These are phyloP conservation scores for Fusarium zealandicum DNA, from an alignment of 2,329 filamentous ascomycete genomes.

Conservation along the genomic window DNA sequence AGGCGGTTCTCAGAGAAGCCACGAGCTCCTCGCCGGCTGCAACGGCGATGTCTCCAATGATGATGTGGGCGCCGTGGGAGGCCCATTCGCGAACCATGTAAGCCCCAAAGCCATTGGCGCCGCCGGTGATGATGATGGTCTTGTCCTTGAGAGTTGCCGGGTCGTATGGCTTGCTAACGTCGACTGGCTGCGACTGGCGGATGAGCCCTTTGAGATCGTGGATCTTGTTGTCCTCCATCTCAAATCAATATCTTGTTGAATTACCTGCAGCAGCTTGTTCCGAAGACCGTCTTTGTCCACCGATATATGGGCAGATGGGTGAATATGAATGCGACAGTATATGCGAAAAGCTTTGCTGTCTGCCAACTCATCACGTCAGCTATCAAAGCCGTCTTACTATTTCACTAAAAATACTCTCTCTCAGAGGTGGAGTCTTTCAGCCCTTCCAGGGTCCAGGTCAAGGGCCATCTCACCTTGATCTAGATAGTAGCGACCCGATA, in stretches of 20 bases:
- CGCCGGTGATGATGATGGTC: slow-evolving; percentile 69
- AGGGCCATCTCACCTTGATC: slow-evolving; percentile 10
- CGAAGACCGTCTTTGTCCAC: no score
- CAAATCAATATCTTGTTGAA: neutral
- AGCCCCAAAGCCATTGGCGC: slow-evolving; percentile 66
- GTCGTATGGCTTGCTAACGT: slow-evolving; percentile 54
- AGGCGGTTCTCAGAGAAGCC: slow-evolving; percentile 54
- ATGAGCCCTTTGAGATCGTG: slow-evolving; percentile 36
- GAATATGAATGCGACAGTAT: neutral
- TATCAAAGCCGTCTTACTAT: neutral
- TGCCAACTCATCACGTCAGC: slow-evolving; percentile 15
- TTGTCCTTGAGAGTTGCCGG: slow-evolving; percentile 57
- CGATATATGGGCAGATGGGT: slow-evolving; percentile 3
- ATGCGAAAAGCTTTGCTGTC: slow-evolving; percentile 5
- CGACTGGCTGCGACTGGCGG: slow-evolving; percentile 53
- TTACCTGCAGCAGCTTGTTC: no score
- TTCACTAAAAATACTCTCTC: slow-evolving; percentile 15
- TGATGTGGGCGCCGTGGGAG: slow-evolving; percentile 62
- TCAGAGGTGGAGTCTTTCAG: slow-evolving; percentile 17
- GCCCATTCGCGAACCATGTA: slow-evolving; percentile 63
- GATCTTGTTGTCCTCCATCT: slow-evolving; percentile 27
- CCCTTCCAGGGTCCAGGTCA: slow-evolving; percentile 9
- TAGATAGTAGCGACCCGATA: slow-evolving; percentile 15
- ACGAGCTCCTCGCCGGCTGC: slow-evolving; percentile 61
- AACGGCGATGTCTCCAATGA: slow-evolving; percentile 69